Evolutionary conservation across 768 basidiomycete species (phyloP).

Genomic region (Mycena kentingensis): DNA sequence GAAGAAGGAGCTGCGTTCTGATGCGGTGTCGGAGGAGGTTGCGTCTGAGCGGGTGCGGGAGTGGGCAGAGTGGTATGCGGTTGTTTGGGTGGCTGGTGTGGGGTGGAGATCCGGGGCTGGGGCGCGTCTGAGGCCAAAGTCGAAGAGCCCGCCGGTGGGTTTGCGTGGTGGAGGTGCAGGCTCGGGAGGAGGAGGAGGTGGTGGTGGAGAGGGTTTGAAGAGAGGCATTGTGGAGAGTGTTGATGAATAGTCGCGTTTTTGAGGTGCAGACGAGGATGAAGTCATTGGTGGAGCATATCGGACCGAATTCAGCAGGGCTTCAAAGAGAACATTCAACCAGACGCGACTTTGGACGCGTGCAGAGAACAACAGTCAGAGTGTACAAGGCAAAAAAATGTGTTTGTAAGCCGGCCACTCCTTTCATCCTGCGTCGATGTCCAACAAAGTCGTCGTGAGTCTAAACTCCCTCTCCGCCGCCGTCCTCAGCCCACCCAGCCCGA

Average conservation of each 20-base stretch:
- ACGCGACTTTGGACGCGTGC: no score
- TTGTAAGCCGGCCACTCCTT: slow-evolving; percentile 1
- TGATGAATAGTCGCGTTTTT: slow-evolving; percentile 25
- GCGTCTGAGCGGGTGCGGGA: background rate
- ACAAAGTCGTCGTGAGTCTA: slow-evolving; percentile 74
- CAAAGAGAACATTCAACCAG: no score
- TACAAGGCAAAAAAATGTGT: no score
- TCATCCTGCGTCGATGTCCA: slow-evolving; percentile 50
- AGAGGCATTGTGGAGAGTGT: slow-evolving; percentile 27
- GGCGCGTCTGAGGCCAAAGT: background rate
- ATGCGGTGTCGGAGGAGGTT: slow-evolving; percentile 1
- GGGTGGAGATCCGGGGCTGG: background rate
- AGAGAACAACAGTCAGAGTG: no score
- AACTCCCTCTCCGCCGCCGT: slow-evolving; percentile 38
- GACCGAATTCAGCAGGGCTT: no score
- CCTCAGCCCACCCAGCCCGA: slow-evolving; percentile 50
- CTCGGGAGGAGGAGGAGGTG: background rate
- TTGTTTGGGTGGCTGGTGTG: background rate
- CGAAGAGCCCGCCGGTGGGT: slow-evolving; percentile 3
- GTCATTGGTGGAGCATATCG: no score
- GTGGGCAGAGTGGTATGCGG: slow-evolving; percentile 14
- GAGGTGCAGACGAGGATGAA: no score
- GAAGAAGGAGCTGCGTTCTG: slow-evolving; percentile 13
- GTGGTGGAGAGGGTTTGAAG: slow-evolving; percentile 21
- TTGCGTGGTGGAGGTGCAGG: background rate